Base-by-base conservation (phyloP, 208 protist genomes). In the Wallacemonas sp. region DNA sequence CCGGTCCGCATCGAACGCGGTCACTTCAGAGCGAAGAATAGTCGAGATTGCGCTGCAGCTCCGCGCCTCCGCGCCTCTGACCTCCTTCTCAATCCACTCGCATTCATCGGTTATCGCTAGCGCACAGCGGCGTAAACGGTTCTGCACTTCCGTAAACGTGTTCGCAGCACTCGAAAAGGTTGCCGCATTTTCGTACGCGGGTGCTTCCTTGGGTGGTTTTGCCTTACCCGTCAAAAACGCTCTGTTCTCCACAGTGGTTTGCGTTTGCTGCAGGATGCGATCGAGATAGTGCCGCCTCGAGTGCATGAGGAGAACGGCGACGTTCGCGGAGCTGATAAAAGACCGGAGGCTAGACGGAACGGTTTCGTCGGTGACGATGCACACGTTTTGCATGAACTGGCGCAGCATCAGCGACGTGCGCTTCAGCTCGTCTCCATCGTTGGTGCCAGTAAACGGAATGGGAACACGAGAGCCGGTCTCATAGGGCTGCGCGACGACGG, bases 371-470 rank as follows among this genome's bases (percentile, higher is more conserved):
- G 30, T 58, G 52, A 58, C 36, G 52, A 58, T 58, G 30, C 16
- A 11, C 14, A 58, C 52, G 32, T 58, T 58, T 41, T 58, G 52
- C 52, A 58, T 58, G 52, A 58, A 58, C 52, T 58, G 52, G 32
- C 27, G 52, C 6, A 58, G 32, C 52, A 58, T 58, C 30, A 58
- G 19, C 9, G 52, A 58, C 14, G 52, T 43, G 24, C 52, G 52
- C 32, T 58, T 58, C 0, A 58, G 30, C 26, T 58, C 52, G 8
- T 58, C 52, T 6, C 52, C 52, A 24, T 58, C 52, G 32, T 58
- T 29, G 4, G 9, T 8, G 19, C 52, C 52, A 11, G 52, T 58
- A 38, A 58, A 58, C 30, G 52, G n/a, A 6, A 39, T 19, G 52
- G 26, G 12, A 58, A 19, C 14, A 39, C n/a, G 26, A 6, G 52